phyloP scores from a whole-genome alignment of 1,284 basidiomycete species.

The Trichosporon sp. region DNA sequence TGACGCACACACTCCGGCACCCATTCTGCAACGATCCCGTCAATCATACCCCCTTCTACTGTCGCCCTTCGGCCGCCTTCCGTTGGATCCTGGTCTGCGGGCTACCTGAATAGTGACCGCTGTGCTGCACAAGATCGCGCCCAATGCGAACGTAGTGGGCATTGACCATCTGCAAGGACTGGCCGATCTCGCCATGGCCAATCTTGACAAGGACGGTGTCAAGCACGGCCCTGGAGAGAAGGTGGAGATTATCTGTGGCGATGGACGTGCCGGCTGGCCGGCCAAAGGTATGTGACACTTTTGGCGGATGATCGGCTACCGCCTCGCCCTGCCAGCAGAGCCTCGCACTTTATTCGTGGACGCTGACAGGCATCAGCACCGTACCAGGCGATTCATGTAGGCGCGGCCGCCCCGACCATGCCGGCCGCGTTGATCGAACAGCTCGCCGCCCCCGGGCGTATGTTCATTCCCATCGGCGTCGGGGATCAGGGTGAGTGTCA shows the following conservation, averaged over 20 bases:
- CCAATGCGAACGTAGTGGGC: conserved; percentile 67
- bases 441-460: conserved; percentile 74
- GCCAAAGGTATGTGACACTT: background rate
- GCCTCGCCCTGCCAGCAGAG: conserved; percentile 12
- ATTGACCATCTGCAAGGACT: conserved; percentile 86
- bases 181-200: conserved; percentile 62
- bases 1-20: background rate
- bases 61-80: background rate
- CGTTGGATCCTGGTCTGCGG: background rate
- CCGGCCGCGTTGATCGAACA: conserved; percentile 71
- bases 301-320: no score
- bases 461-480: conserved; percentile 88
- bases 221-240: background rate
- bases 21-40: background rate
- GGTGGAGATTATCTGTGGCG: conserved; percentile 59
- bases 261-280: conserved; percentile 66
- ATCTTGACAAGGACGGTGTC: conserved; percentile 63
- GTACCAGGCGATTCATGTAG: conserved; percentile 88
- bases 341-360: background rate
- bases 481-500: conserved; percentile 38
- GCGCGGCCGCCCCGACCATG: conserved; percentile 77
- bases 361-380: conserved; percentile 53
- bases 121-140: conserved; percentile 64
- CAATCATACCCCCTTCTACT: background rate
- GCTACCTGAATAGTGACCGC: conserved; percentile 48